phyloP scores from a whole-genome alignment of 495 filamentous ascomycete species.

The Evansstolkia leycettana region DNA sequence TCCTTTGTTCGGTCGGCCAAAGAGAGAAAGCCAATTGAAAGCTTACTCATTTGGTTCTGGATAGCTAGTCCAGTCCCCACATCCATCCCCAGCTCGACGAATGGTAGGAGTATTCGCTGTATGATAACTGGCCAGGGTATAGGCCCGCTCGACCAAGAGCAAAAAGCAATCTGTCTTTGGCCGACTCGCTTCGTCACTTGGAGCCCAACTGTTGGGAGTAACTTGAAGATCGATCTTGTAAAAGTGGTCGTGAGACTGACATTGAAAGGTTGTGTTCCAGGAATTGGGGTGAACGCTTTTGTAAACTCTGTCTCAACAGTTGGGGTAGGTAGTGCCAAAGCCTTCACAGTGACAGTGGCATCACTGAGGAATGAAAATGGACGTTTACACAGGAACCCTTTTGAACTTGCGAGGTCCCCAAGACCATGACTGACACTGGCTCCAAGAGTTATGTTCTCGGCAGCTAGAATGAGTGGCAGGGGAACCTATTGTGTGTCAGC shows the following conservation, averaged over 20 bases:
- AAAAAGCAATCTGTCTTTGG: conserved; percentile 17
- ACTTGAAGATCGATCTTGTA: conserved; percentile 13
- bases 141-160: conserved; percentile 26
- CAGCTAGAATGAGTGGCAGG: conserved; percentile 16
- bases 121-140: conserved; percentile 18
- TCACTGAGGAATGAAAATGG: conserved; percentile 20
- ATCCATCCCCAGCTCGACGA: conserved; percentile 13
- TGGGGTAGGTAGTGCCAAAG: conserved; percentile 19
- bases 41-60: conserved; percentile 3
- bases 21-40: conserved; percentile 25
- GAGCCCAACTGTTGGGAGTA: conserved; percentile 18
- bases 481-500: conserved; percentile 14
- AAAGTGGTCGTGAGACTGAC: conserved; percentile 18
- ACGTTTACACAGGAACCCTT: conserved; percentile 16
- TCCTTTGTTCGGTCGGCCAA: conserved; percentile 6
- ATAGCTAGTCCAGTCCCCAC: conserved; percentile 9
- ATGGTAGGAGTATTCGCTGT: conserved; percentile 14
- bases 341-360: conserved; percentile 13
- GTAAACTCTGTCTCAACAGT: conserved; percentile 16
- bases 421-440: conserved; percentile 18
- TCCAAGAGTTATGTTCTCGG: conserved; percentile 19
- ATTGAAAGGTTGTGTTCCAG: conserved; percentile 22
- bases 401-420: conserved; percentile 12
- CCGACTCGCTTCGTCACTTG: conserved; percentile 19
- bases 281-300: conserved; percentile 18